Evolutionary conservation across 306 rosid species (phyloP).

Genomic region (Rosa chinensis): DNA sequence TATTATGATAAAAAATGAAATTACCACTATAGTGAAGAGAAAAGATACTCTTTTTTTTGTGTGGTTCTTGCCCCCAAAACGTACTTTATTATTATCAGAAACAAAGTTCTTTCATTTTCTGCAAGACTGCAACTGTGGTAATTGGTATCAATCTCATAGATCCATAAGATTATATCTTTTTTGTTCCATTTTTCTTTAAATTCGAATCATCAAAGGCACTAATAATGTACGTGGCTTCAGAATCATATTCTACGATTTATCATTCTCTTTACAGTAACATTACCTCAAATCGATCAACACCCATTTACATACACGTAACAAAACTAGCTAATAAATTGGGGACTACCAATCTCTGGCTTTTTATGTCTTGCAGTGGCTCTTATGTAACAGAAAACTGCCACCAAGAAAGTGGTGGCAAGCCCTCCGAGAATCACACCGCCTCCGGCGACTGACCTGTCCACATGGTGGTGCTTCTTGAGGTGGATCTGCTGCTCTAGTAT

Average conservation of each 20-base stretch:
- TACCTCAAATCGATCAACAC: not conserved
- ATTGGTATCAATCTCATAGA: not conserved
- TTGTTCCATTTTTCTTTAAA: not conserved
- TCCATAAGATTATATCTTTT: not conserved
- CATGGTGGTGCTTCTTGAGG: conserved; percentile 34
- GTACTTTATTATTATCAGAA: no score
- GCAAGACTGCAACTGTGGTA: not conserved
- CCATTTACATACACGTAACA: conserved; percentile 3
- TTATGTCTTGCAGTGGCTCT: conserved; percentile 64
- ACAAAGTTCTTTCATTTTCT: not conserved
- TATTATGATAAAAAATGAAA: no score
- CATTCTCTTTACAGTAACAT: conserved; percentile 23
- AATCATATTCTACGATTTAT: not conserved
- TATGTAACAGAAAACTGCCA: conserved; percentile 69
- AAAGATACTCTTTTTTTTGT: no score
- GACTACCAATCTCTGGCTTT: conserved; percentile 16
- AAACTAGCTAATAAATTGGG: not conserved
- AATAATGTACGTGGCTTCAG: not conserved
- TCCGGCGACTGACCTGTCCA: conserved; percentile 71
- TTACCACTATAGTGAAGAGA: not conserved
- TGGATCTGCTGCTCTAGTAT: conserved; percentile 18
- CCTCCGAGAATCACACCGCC: conserved; percentile 90
- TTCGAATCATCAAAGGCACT: not conserved
- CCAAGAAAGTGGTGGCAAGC: conserved; percentile 70
- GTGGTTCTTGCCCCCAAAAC: not conserved